These are phyloP conservation scores for Sclerotinia subarctica DNA, from an alignment of 2,329 filamentous ascomycete species.

Conservation along the genomic window DNA sequence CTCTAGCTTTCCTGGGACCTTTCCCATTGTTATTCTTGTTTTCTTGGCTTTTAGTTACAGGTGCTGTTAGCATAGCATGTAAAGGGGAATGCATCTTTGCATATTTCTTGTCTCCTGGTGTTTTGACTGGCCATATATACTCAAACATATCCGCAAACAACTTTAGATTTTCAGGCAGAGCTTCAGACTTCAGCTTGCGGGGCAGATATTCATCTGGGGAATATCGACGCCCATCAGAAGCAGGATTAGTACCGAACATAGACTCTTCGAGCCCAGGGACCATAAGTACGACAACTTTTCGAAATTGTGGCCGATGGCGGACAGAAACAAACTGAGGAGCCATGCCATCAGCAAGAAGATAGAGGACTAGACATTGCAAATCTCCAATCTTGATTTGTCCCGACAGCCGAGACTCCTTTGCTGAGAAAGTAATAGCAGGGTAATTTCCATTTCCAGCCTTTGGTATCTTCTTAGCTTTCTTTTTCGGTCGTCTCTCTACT, in stretches of 20 bases:
- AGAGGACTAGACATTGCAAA: slow-evolving; percentile 61
- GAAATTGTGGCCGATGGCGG: slow-evolving; percentile 59
- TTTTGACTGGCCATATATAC: slow-evolving; percentile 84
- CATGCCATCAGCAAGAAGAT: slow-evolving; percentile 63
- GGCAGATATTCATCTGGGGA: slow-evolving; percentile 61
- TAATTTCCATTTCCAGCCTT: slow-evolving; percentile 55
- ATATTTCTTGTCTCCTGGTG: slow-evolving; percentile 79
- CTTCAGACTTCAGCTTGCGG: slow-evolving; percentile 49
- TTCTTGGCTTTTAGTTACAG: slow-evolving; percentile 67
- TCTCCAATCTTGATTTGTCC: slow-evolving; percentile 61
- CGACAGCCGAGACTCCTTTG: slow-evolving; percentile 52
- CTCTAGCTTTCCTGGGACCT: slow-evolving; percentile 58
- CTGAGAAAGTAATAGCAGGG: slow-evolving; percentile 56
- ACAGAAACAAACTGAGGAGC: slow-evolving; percentile 65
- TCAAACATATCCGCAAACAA: slow-evolving; percentile 79
- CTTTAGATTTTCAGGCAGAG: slow-evolving; percentile 53
- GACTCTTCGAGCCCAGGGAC: slow-evolving; percentile 85
- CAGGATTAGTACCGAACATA: slow-evolving; percentile 67
- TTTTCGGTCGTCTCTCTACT: slow-evolving; percentile 48
- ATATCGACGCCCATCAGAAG: slow-evolving; percentile 34
- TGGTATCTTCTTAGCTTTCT: slow-evolving; percentile 61
- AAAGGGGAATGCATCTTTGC: slow-evolving; percentile 83
- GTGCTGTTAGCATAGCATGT: slow-evolving; percentile 75
- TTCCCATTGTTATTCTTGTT: slow-evolving; percentile 44
- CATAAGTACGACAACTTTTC: slow-evolving; percentile 86